Evolutionary conservation across 1,284 basidiomycete genomes (phyloP), one percentile per base, ranked within the genome.

Genomic region (Sanguinoderma infundibulare): DNA sequence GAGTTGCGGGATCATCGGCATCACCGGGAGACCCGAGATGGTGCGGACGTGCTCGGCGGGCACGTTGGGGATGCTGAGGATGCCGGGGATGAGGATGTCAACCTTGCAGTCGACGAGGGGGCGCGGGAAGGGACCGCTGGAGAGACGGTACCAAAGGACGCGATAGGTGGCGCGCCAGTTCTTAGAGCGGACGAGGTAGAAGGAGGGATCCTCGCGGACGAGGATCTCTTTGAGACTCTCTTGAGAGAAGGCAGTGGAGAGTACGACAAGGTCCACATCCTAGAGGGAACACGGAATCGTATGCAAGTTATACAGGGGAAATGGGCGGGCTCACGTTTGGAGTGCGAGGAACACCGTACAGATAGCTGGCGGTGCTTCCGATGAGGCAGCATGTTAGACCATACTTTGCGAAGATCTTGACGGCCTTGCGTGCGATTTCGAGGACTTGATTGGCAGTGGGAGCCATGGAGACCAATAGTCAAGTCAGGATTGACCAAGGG

Each of bases 191-290:
- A 81, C 68, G 52, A 80, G 74, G 63, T 74, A 81, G 69, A 83
- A 85, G 4, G 68, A 63, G 17, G 71, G 14, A 61, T 81, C 71
- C 5, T 62, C 62, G 0, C 54, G 50, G 17, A 76, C 73, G 32
- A 86, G 66, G 30, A 75, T 67, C 7, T 67, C 61, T 63, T 86
- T 85, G 57, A 86, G 73, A 1, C 69, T 67, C 66, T 82, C 83
- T 42, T 75, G 71, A 10, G 60, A 58, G 47, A 74, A 69, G 9
- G 53, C 47, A 2, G 69, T 60, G 5, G 74, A 77, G 35, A 84
- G 68, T 2, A 84, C 78, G 20, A 85, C 74, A 17, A 85, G 70
- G 64, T 86, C 84, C 12, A 84, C 75, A 65, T 86, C 84, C 83
- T 85, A 67, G 24, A 32, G 5, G 6, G n/a, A n/a, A 20, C 24